phyloP scores from a whole-genome alignment of 306 rosid genomes.

The Cucumis hystrix region DNA sequence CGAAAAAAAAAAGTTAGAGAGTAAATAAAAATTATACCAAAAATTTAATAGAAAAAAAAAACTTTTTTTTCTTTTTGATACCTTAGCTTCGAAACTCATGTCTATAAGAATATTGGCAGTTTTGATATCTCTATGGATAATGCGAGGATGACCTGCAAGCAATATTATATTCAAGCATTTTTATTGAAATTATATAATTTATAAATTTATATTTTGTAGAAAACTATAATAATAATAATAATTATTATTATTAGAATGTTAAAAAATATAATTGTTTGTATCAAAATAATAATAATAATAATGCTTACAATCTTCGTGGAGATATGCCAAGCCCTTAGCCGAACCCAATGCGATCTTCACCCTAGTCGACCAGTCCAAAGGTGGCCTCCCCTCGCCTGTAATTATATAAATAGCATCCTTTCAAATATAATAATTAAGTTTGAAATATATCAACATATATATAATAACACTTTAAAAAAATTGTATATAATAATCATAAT shows the following conservation, averaged over 20 bases:
- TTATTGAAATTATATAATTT: background rate
- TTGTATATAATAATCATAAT: too few species aligned
- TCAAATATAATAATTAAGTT: too few species aligned
- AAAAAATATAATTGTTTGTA: background rate
- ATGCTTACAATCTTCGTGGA: conserved; percentile 84
- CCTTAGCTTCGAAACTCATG: conserved; percentile 69
- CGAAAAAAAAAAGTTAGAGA: too few species aligned
- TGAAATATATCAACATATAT: too few species aligned
- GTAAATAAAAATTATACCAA: too few species aligned
- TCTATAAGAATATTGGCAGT: conserved; percentile 72
- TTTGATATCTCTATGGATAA: conserved; percentile 87
- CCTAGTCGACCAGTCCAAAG: conserved; percentile 58
- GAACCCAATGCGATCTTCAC: conserved; percentile 64
- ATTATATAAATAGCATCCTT: too few species aligned
- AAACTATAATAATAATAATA: background rate
- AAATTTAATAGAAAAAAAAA: too few species aligned
- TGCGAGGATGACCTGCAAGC: conserved; percentile 72
- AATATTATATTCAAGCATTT: background rate
- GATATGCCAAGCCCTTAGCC: conserved; percentile 87
- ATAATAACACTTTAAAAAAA: too few species aligned
- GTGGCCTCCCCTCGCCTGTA: conserved; percentile 36
- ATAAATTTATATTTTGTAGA: background rate
- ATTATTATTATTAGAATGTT: background rate
- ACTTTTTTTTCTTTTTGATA: background rate
- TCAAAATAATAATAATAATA: background rate